Conservation (phyloP, 192 early-diverging fungal species). For the Chytriomyces confervae region DNA sequence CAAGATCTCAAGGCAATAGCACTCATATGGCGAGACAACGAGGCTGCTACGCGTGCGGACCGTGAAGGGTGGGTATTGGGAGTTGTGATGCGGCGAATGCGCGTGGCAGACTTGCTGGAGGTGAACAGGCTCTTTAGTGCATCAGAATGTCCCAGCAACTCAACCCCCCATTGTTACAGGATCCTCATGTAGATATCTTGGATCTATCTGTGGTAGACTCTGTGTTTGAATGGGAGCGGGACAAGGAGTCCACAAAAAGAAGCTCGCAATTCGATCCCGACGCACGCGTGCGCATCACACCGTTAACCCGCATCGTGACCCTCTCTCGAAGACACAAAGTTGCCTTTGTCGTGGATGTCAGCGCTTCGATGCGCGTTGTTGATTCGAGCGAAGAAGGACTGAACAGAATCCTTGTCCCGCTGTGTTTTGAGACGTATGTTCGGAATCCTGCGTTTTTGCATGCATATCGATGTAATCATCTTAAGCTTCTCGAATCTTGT, state of each 20-base stretch:
- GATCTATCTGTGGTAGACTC: slow-evolving; percentile 11
- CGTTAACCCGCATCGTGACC: slow-evolving; percentile 67
- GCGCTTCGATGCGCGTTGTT: slow-evolving; percentile 65
- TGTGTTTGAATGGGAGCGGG: slow-evolving; percentile 24
- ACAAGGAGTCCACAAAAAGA: too few relatives aligned
- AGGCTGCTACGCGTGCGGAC: slow-evolving; percentile 37
- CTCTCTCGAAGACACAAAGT: slow-evolving; percentile 65
- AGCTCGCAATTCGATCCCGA: too few relatives aligned
- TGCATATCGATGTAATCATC: not conserved
- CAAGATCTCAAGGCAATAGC: slow-evolving; percentile 20
- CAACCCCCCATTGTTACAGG: too few relatives aligned
- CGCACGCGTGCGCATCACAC: slow-evolving; percentile 56
- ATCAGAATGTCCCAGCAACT: not conserved
- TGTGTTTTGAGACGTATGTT: slow-evolving; percentile 57
- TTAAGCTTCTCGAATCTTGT: not conserved
- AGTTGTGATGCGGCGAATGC: slow-evolving; percentile 32
- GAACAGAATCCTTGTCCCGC: slow-evolving; percentile 45
- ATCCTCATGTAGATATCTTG: slow-evolving; percentile 27
- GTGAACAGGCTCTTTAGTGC: not conserved
- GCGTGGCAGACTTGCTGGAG: slow-evolving; percentile 10
- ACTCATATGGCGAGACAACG: slow-evolving; percentile 19
- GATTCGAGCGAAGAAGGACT: slow-evolving; percentile 42
- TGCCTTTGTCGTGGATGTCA: slow-evolving; percentile 74
- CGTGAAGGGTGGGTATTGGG: slow-evolving; percentile 40
- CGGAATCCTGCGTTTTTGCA: not conserved